Evolutionary conservation across 2,329 filamentous ascomycete species (phyloP).

Genomic region (Alternaria gaisen): DNA sequence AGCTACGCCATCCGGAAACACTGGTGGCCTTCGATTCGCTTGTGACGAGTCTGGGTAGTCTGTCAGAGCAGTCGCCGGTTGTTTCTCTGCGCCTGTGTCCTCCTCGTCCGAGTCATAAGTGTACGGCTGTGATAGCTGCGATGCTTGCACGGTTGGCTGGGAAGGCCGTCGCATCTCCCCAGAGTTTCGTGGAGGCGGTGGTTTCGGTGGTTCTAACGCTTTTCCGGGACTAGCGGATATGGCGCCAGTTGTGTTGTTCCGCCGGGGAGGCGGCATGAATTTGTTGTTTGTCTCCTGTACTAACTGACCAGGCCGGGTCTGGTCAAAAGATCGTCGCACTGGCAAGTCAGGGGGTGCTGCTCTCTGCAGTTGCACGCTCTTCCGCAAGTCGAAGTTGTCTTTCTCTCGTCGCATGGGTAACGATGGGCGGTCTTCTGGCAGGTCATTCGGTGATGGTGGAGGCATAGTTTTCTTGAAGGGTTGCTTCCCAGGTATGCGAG

Average conservation of each 20-base stretch:
- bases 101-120: constrained; percentile 61
- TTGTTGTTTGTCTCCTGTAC: constrained; percentile 37
- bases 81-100: constrained; percentile 54
- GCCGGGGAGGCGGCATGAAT: constrained; percentile 47
- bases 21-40: constrained; percentile 83
- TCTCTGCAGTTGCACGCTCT: constrained; percentile 45
- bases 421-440: constrained; percentile 58
- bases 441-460: constrained; percentile 33
- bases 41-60: constrained; percentile 86
- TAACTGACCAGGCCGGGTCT: constrained; percentile 35
- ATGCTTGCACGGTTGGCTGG: constrained; percentile 21
- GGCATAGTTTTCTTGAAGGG: constrained; percentile 29
- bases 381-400: constrained; percentile 45
- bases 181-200: constrained; percentile 47
- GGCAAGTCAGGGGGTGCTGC: constrained; percentile 44
- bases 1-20: constrained; percentile 73
- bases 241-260: constrained; percentile 41
- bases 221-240: constrained; percentile 23
- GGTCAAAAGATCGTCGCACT: constrained; percentile 49
- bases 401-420: constrained; percentile 57
- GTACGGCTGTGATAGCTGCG: constrained; percentile 36
- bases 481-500: constrained; percentile 28
- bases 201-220: constrained; percentile 43
- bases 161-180: constrained; percentile 44
- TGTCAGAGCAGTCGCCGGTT: constrained; percentile 62